Percentiles rank a stretch among this genome's conserved stretches.
Evolutionary conservation across 192 early-diverging fungal genomes (phyloP).

Genomic region (Glomus cerebriforme): DNA sequence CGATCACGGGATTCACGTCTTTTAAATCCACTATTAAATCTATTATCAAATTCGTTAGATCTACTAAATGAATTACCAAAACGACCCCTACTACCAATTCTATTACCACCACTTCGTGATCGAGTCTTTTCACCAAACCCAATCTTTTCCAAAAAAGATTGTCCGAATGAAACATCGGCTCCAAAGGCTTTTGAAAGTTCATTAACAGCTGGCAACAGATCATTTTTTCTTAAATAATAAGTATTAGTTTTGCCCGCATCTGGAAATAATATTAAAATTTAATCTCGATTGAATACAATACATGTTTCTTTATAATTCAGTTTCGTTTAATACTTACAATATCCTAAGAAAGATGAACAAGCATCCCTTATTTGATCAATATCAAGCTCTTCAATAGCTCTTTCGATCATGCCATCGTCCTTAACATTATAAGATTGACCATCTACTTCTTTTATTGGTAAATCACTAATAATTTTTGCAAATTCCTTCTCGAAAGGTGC

Average conservation of each 20-base stretch:
- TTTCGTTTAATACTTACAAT: constrained; percentile 51
- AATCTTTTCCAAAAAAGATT: constrained; percentile 2
- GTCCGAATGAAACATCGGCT: not conserved
- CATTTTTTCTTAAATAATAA: constrained; percentile 28
- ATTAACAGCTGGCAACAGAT: constrained; percentile 29
- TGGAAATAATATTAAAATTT: constrained; percentile 11
- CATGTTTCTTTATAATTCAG: too few species aligned
- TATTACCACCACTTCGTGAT: not conserved
- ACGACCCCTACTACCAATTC: not conserved
- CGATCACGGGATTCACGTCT: not conserved
- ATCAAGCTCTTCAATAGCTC: constrained; percentile 47
- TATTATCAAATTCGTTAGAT: not conserved
- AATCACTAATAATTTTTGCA: constrained; percentile 56
- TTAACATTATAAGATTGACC: constrained; percentile 39
- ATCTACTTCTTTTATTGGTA: constrained; percentile 60
- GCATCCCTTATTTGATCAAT: constrained; percentile 53
- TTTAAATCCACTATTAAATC: not conserved
- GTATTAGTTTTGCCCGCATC: constrained; percentile 24
- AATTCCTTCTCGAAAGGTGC: constrained; percentile 80
- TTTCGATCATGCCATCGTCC: constrained; percentile 35
- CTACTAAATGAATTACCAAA: not conserved
- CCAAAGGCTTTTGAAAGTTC: constrained; percentile 39
- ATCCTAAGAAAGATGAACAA: constrained; percentile 64
- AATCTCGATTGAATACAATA: constrained; percentile 35
- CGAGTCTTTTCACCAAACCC: not conserved